Conservation (phyloP, 495 filamentous ascomycete genomes). For the Penicillium odoratum region DNA sequence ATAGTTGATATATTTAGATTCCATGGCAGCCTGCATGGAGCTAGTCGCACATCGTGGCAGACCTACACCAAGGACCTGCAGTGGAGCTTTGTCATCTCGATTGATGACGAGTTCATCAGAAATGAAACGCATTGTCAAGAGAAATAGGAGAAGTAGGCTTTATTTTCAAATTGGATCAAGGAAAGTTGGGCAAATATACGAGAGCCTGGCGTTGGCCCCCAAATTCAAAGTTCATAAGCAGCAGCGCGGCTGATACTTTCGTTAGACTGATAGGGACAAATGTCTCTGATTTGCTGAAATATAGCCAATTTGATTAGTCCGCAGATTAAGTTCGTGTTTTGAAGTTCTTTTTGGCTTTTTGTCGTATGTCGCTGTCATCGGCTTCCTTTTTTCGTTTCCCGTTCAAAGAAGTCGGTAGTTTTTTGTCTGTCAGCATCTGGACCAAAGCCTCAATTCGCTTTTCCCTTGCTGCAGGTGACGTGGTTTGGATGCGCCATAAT, state of each 20-base stretch:
- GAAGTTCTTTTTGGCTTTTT: not conserved
- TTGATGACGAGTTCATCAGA: conserved; percentile 1
- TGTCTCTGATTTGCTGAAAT: not conserved
- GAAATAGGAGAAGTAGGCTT: not conserved
- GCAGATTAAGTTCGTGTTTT: not conserved
- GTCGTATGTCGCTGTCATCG: not conserved
- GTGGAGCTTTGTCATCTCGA: not conserved
- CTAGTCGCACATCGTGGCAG: conserved; percentile 27
- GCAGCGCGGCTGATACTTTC: not conserved
- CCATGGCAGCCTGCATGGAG: conserved; percentile 28
- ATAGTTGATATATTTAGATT: conserved; percentile 13
- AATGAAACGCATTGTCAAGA: conserved; percentile 4
- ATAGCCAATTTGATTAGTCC: not conserved
- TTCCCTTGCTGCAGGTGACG: conserved; percentile 17
- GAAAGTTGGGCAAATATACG: not conserved
- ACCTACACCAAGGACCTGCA: conserved; percentile 26
- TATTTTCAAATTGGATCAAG: not conserved
- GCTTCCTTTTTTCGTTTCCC: conserved; percentile 5
- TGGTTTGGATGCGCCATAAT: conserved; percentile 43
- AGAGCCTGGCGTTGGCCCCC: not conserved
- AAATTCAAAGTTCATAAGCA: not conserved
- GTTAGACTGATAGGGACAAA: not conserved
- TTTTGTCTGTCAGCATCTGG: conserved; percentile 20
- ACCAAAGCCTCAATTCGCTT: conserved; percentile 25
- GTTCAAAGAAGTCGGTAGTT: not conserved